These are phyloP conservation scores for Diplogelasinospora grovesii DNA, from an alignment of 495 filamentous ascomycete genomes.

Conservation along the genomic window DNA sequence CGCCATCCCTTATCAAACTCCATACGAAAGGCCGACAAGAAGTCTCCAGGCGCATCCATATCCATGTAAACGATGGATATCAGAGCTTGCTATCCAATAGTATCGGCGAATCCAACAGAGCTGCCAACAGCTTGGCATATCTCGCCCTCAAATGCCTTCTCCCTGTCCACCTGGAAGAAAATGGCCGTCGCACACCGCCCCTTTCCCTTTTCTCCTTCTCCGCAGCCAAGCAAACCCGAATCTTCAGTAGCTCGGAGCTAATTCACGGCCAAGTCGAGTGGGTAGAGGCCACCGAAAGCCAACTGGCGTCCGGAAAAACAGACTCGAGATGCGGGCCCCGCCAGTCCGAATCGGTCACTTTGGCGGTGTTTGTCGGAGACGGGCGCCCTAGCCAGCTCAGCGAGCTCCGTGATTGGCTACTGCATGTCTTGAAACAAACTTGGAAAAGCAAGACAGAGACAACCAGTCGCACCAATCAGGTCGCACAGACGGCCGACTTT, in stretches of 20 bases:
- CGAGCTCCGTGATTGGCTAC: constrained; percentile 14
- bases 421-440: constrained; percentile 9
- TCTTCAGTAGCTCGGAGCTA: not conserved
- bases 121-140: no score
- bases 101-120: no score
- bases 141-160: no score
- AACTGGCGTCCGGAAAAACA: no score
- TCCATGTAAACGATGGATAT: no score
- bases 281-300: constrained; percentile 6
- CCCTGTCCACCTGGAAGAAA: not conserved
- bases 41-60: no score
- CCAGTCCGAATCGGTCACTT: constrained; percentile 11
- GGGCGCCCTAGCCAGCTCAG: constrained; percentile 4
- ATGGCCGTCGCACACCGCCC: not conserved
- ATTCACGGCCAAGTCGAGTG: not conserved
- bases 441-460: not conserved
- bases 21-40: no score
- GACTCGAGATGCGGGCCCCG: not conserved
- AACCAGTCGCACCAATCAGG: constrained; percentile 2
- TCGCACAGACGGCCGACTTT: not conserved
- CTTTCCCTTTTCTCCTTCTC: not conserved
- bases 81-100: no score
- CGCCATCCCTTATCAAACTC: no score
- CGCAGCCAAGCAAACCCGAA: not conserved
- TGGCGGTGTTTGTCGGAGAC: constrained; percentile 6